Percentiles rank a stretch among this genome's conserved stretches.
Conservation (phyloP, 129 eudicot genomes). For the Lactuca saligna region DNA sequence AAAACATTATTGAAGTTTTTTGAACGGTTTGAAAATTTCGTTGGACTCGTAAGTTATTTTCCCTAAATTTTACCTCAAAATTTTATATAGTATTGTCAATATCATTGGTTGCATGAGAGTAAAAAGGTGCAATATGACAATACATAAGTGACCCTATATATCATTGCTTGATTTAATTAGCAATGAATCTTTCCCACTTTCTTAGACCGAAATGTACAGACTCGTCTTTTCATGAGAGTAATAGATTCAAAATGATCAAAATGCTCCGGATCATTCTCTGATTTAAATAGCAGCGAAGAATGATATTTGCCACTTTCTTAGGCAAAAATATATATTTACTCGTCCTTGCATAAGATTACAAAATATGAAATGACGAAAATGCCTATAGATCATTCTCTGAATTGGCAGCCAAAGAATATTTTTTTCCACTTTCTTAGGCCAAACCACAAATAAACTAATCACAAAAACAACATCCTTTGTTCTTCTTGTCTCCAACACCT, state of each 20-base stretch:
- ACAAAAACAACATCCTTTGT: conserved; percentile 35
- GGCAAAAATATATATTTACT: not conserved
- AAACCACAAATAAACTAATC: conserved; percentile 21
- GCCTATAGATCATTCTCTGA: conserved; percentile 23
- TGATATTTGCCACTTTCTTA: not conserved
- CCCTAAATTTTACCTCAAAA: no score
- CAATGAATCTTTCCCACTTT: no score
- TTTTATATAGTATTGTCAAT: not conserved
- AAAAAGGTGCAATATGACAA: not conserved
- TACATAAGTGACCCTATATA: not conserved
- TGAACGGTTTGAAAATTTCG: no score
- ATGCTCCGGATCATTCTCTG: not conserved
- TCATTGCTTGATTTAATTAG: not conserved
- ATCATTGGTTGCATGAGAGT: not conserved
- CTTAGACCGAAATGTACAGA: not conserved
- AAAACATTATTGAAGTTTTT: no score
- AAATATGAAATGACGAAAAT: not conserved
- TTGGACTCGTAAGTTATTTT: no score
- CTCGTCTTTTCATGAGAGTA: not conserved
- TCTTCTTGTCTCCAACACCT: conserved; percentile 42
- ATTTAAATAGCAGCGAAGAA: not conserved
- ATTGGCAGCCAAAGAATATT: conserved; percentile 25
- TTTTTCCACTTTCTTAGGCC: conserved; percentile 25
- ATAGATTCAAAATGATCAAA: not conserved
- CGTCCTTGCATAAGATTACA: not conserved